Percentiles rank a stretch among this genome's conserved stretches.
Conservation (phyloP, 192 early-diverging fungal genomes). For the Allomyces macrogynus region DNA sequence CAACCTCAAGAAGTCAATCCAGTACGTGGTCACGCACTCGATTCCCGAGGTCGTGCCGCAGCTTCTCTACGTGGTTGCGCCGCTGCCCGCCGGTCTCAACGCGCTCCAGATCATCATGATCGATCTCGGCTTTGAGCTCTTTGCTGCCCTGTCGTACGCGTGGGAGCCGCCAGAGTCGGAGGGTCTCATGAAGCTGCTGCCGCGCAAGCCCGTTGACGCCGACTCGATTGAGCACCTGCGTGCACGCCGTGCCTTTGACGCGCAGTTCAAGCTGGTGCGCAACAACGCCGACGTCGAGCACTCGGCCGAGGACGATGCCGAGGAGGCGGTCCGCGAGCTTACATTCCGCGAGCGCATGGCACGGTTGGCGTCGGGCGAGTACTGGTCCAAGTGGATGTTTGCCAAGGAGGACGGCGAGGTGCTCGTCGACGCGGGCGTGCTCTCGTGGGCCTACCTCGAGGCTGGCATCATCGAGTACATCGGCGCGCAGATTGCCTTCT, state of each 20-base stretch:
- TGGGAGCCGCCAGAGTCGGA: constrained; percentile 71
- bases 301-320: constrained; percentile 14
- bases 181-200: constrained; percentile 71
- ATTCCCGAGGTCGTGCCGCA: constrained; percentile 75
- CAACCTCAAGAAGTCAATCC: constrained; percentile 88
- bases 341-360: constrained; percentile 6
- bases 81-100: constrained; percentile 58
- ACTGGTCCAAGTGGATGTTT: constrained; percentile 36
- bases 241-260: constrained; percentile 24
- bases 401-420: constrained; percentile 61
- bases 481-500: constrained; percentile 50
- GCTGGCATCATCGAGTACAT: constrained; percentile 57
- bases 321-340: constrained; percentile 17
- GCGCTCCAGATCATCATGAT: constrained; percentile 74
- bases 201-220: constrained; percentile 69
- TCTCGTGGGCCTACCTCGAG: constrained; percentile 77
- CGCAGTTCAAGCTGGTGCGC: background rate
- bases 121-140: constrained; percentile 88
- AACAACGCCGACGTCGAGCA: background rate
- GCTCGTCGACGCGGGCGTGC: constrained; percentile 58
- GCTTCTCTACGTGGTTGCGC: constrained; percentile 67
- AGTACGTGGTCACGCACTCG: constrained; percentile 79
- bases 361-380: constrained; percentile 15
- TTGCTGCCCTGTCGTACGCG: constrained; percentile 67
- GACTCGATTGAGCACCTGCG: constrained; percentile 52